Evolutionary conservation across 2,329 filamentous ascomycete species (phyloP).

Genomic region (Fusarium marasasianum): DNA sequence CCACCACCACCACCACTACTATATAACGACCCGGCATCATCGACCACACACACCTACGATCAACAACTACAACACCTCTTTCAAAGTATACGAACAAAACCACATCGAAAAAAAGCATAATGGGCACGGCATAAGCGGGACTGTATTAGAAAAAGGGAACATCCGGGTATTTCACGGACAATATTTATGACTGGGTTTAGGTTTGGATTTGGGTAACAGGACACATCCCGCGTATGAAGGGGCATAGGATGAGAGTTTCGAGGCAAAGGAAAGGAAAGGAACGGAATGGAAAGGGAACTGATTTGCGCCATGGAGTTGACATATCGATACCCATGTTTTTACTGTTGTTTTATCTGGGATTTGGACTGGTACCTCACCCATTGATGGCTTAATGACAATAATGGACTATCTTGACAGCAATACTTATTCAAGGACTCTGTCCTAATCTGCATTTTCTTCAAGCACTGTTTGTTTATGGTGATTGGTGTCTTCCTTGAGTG

Average conservation of each 20-base stretch:
- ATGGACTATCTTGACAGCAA: constrained; percentile 33
- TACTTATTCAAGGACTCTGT: constrained; percentile 11
- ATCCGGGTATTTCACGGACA: constrained; percentile 13
- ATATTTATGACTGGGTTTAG: constrained; percentile 12
- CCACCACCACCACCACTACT: constrained; percentile 21
- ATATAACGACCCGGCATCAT: constrained; percentile 22
- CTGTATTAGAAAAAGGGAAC: constrained; percentile 37
- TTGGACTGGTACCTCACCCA: constrained; percentile 26
- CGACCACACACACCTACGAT: constrained; percentile 1
- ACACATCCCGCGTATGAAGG: constrained; percentile 19
- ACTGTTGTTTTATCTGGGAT: constrained; percentile 33
- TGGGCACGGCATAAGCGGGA: constrained; percentile 43
- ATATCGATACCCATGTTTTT: constrained; percentile 45
- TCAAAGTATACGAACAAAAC: constrained; percentile 26
- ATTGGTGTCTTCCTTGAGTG: neutral
- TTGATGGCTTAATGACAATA: constrained; percentile 39
- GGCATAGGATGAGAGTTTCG: constrained; percentile 8
- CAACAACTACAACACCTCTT: neutral
- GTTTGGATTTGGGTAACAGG: constrained; percentile 14
- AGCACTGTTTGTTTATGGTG: neutral
- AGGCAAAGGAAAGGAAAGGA: constrained; percentile 18
- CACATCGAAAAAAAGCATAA: constrained; percentile 42
- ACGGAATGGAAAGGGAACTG: constrained; percentile 15
- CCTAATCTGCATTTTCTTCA: constrained; percentile 14
- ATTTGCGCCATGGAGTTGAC: constrained; percentile 42